These are phyloP conservation scores for Teratosphaeria nubilosa DNA, from an alignment of 2,329 filamentous ascomycete genomes.

Conservation along the genomic window DNA sequence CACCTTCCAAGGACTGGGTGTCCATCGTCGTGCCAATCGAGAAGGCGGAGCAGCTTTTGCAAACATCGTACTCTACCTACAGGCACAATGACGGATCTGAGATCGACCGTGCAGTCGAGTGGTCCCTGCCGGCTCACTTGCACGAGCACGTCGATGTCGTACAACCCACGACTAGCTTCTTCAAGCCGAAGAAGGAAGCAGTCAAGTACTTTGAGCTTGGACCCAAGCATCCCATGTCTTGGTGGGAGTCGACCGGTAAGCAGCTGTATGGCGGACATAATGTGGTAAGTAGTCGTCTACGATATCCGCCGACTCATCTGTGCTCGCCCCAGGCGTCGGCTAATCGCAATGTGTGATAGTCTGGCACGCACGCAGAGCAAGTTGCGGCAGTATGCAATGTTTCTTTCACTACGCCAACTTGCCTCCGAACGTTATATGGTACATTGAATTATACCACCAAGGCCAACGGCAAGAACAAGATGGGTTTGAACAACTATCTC, in stretches of 20 bases:
- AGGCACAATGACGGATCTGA: constrained; percentile 42
- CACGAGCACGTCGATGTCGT: constrained; percentile 50
- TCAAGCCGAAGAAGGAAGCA: constrained; percentile 26
- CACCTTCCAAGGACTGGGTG: constrained; percentile 49
- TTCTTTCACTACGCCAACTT: constrained; percentile 43
- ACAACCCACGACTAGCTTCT: constrained; percentile 53
- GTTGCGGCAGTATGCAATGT: constrained; percentile 35
- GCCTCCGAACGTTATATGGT: constrained; percentile 44
- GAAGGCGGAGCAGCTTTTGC: constrained; percentile 43
- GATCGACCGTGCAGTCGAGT: constrained; percentile 43
- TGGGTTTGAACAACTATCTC: constrained; percentile 40
- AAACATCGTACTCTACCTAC: constrained; percentile 44
- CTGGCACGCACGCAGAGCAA: neutral
- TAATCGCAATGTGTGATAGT: neutral
- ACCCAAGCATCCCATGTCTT: constrained; percentile 6
- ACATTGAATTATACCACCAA: constrained; percentile 44
- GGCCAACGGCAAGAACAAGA: constrained; percentile 30
- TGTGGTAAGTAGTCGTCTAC: constrained; percentile 1
- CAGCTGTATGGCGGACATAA: constrained; percentile 7
- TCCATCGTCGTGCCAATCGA: constrained; percentile 43
- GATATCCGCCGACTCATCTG: neutral
- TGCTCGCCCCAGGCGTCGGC: neutral
- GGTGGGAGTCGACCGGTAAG: constrained; percentile 13
- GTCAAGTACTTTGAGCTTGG: constrained; percentile 1
- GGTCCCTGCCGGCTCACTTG: constrained; percentile 49